These are phyloP conservation scores for Lobosporangium transversale DNA, from an alignment of 192 early-diverging fungal genomes.

Conservation along the genomic window DNA sequence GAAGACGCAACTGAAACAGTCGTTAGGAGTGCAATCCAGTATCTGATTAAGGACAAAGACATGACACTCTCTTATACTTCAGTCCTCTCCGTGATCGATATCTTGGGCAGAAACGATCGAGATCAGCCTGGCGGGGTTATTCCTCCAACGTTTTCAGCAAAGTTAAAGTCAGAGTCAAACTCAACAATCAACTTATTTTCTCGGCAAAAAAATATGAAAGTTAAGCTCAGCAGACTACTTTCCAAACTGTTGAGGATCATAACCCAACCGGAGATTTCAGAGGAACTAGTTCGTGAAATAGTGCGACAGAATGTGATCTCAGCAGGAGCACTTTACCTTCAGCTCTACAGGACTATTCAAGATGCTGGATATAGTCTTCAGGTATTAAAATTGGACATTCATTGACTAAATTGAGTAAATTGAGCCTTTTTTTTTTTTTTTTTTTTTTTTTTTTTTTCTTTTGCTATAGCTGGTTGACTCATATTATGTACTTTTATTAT, in stretches of 20 bases:
- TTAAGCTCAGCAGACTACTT: not conserved
- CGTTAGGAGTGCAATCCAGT: constrained; percentile 13
- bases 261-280: not conserved
- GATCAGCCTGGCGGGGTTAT: too few relatives aligned
- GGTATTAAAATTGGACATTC: too few relatives aligned
- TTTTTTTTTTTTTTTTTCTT: too few relatives aligned
- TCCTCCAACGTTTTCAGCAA: too few relatives aligned
- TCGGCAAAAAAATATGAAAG: not conserved
- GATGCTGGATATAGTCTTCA: constrained; percentile 13
- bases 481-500: not conserved
- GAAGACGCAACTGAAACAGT: constrained; percentile 6
- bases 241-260: constrained; percentile 18
- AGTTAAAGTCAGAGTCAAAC: too few relatives aligned
- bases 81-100: constrained; percentile 23
- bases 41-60: constrained; percentile 16
- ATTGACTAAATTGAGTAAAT: too few relatives aligned
- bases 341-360: constrained; percentile 16
- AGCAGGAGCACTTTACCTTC: constrained; percentile 8
- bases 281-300: constrained; percentile 7
- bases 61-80: constrained; percentile 33
- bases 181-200: too few relatives aligned
- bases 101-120: constrained; percentile 1
- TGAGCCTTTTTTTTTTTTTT: too few relatives aligned
- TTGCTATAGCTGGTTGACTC: too few relatives aligned
- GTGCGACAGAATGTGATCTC: constrained; percentile 10